Conservation (phyloP, 441 rosid genomes). For the Adansonia grandidieri region DNA sequence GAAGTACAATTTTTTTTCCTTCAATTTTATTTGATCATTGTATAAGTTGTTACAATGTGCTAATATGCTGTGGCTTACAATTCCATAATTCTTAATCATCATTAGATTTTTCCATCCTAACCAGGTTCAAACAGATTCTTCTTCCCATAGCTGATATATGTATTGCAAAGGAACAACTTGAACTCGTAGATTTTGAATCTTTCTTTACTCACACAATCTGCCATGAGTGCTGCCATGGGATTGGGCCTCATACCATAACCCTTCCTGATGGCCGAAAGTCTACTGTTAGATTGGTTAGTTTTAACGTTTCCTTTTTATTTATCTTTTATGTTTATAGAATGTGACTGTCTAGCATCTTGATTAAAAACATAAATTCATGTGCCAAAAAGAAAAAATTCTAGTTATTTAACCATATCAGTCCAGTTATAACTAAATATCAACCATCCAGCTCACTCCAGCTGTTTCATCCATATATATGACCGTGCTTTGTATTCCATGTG, state of each 20-base stretch:
- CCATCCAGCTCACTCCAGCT: background rate
- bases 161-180: slow-evolving; percentile 67
- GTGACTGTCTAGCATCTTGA: slow-evolving; percentile 5
- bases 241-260: slow-evolving; percentile 89
- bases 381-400: background rate
- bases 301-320: slow-evolving; percentile 8
- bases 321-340: slow-evolving; percentile 6
- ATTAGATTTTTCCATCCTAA: slow-evolving; percentile 21
- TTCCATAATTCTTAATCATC: slow-evolving; percentile 20
- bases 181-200: slow-evolving; percentile 91
- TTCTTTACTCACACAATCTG: slow-evolving; percentile 93
- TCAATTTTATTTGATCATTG: slow-evolving; percentile 20
- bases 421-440: slow-evolving; percentile 11
- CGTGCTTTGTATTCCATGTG: background rate
- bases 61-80: slow-evolving; percentile 25
- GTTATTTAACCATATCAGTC: background rate
- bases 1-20: slow-evolving; percentile 54
- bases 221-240: slow-evolving; percentile 98
- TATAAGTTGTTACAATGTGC: slow-evolving; percentile 21
- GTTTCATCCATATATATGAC: background rate
- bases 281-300: slow-evolving; percentile 85
- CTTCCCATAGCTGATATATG: slow-evolving; percentile 78
- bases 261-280: slow-evolving; percentile 88
- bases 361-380: slow-evolving; percentile 14
- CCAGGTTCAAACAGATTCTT: slow-evolving; percentile 88